Evolutionary conservation across 1,284 basidiomycete genomes (phyloP), one percentile per base, ranked within the genome.

Genomic region (Lentinus polychrous): DNA sequence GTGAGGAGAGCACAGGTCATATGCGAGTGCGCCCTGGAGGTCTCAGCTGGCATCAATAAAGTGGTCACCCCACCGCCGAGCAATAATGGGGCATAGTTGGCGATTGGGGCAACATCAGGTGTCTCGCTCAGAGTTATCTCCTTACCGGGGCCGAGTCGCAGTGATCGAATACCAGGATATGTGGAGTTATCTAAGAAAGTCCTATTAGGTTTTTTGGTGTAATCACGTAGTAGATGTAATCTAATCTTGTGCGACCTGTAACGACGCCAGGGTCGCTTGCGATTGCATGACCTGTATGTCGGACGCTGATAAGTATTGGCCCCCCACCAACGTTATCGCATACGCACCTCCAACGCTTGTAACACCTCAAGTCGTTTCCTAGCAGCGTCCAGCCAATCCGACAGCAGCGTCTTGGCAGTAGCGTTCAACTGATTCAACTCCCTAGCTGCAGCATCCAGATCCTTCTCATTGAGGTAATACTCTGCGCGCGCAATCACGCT

Each of bases 331-430:
- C 33, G n/a, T 10, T 8, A 34, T 10, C n/a, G n/a, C 33, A 8
- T n/a, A 60, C 76, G 57, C 54, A 90, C 89, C 73, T 95, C 87
- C 57, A 99, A 69, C 37, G 94, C 92, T 69, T 98, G 95, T 65
- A 93, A 78, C 39, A 96, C 92, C 69, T 97, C 93, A 57, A 99
- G 69, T 62, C 93, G 78, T 63, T 80, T 79, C 57, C 96, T 75
- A 15, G 93, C 93, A 57, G 93, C 94, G 54, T 85, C 81, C 49
- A 99, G 71, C 95, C 96, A 99, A 68, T 99, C 96, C 37, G 76
- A 71, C 48, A 95, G 73, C 48, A 99, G 67, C 48, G 81, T 70
- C 64, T 86, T 91, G 2, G 94, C 87, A 60, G 92, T 89, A 0
- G 94, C 93, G 40, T 74, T 79, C 52, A 99, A 71, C 66, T 91